These are phyloP conservation scores for Pythium chondricola DNA, from an alignment of 352 stramenopile genomes.

Conservation along the genomic window DNA sequence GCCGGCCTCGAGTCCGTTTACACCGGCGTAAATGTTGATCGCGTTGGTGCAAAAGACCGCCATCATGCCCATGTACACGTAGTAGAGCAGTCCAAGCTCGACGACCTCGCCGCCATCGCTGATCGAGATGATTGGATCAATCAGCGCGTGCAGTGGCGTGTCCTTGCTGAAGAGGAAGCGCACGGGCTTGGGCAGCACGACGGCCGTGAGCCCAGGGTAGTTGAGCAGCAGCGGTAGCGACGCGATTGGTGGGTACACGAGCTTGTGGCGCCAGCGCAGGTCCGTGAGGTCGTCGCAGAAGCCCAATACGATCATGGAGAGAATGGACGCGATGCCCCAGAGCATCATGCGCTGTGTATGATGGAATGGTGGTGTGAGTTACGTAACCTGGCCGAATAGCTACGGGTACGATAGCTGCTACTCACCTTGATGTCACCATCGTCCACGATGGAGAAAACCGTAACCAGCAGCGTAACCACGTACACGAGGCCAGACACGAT, in stretches of 20 bases:
- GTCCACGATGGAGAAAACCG: slow-evolving; percentile 61
- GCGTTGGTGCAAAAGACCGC: slow-evolving; percentile 99
- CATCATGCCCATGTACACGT: slow-evolving; percentile 98
- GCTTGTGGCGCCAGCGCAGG: slow-evolving; percentile 94
- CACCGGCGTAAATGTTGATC: slow-evolving; percentile 99
- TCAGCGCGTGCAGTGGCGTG: slow-evolving; percentile 41
- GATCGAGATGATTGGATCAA: slow-evolving; percentile 58
- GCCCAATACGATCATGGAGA: slow-evolving; percentile 92
- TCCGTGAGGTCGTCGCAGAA: slow-evolving; percentile 96
- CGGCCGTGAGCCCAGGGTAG: slow-evolving; percentile 93
- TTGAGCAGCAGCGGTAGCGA: slow-evolving; percentile 95
- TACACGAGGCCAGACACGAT: slow-evolving; percentile 87
- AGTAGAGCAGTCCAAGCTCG: slow-evolving; percentile 93
- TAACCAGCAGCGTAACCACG: slow-evolving; percentile 63
- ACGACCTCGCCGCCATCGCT: slow-evolving; percentile 84
- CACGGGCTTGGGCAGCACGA: slow-evolving; percentile 90
- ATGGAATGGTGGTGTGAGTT: too few relatives aligned
- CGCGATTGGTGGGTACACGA: slow-evolving; percentile 94
- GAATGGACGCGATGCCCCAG: slow-evolving; percentile 76
- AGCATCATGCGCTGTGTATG: slow-evolving; percentile 58
- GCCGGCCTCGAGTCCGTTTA: slow-evolving; percentile 98
- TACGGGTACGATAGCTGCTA: neutral
- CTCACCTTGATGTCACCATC: slow-evolving; percentile 49
- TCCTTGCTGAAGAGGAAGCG: slow-evolving; percentile 69
- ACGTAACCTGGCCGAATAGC: neutral